These are phyloP conservation scores for Rhamnella rubrinervis DNA, from an alignment of 331 rosid genomes.

Conservation along the genomic window DNA sequence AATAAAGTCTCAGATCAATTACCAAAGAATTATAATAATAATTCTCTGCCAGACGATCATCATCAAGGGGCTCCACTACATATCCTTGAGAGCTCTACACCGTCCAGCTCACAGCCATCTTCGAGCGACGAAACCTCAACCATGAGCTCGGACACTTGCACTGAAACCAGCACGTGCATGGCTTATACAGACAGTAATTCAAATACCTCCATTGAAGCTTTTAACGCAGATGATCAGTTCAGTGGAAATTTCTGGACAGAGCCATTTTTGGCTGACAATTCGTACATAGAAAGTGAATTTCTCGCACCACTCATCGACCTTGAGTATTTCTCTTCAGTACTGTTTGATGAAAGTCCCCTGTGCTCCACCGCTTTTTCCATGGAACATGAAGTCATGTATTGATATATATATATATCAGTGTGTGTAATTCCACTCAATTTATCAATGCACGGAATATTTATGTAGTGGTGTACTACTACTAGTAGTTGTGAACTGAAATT, in stretches of 20 bases:
- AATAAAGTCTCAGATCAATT: neutral
- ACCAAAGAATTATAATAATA: no score
- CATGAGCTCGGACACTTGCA: conserved; percentile 11
- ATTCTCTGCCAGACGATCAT: neutral
- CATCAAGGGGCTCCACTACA: neutral
- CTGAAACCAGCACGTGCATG: neutral
- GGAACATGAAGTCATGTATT: conserved; percentile 5
- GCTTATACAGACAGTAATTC: neutral
- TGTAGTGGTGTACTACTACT: no score
- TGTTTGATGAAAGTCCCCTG: conserved; percentile 36
- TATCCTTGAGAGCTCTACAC: conserved; percentile 15
- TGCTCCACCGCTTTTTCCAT: conserved; percentile 10
- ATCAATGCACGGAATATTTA: no score
- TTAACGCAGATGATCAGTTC: conserved; percentile 2
- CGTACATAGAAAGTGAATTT: conserved; percentile 10
- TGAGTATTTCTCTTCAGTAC: conserved; percentile 22
- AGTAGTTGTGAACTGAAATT: no score
- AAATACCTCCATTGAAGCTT: conserved; percentile 23
- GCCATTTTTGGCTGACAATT: conserved; percentile 39
- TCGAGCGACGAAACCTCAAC: conserved; percentile 23
- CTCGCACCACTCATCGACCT: conserved; percentile 22
- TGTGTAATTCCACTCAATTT: no score
- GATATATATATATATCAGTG: neutral
- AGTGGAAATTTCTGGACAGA: conserved; percentile 47
- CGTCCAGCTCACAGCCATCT: conserved; percentile 21